Conservation (phyloP, 176 grass and related monocot species). For the Raddia distichophylla region DNA sequence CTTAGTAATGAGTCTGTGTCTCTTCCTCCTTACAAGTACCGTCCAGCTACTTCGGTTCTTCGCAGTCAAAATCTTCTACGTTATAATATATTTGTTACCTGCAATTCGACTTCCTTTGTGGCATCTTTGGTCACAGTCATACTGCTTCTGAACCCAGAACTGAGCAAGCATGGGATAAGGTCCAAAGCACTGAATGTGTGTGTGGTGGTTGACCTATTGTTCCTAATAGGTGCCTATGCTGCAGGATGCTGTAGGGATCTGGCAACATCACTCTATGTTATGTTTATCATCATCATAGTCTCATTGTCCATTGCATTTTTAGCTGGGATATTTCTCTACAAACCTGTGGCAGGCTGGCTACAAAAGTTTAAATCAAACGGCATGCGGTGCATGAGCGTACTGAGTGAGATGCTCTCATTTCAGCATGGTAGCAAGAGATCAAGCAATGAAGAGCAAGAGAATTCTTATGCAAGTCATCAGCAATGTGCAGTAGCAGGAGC, state of each 20-base stretch:
- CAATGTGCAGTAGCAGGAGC: background rate
- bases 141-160: conserved; percentile 47
- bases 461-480: background rate
- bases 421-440: background rate
- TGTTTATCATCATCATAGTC: conserved; percentile 26
- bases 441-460: background rate
- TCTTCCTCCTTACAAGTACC: background rate
- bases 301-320: conserved; percentile 31
- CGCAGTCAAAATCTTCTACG: background rate
- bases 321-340: background rate
- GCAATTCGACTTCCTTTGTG: conserved; percentile 52
- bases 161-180: conserved; percentile 50
- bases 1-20: background rate
- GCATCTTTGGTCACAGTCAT: conserved; percentile 59
- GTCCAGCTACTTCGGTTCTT: conserved; percentile 49
- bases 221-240: conserved; percentile 44
- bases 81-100: conserved; percentile 38
- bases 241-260: conserved; percentile 40
- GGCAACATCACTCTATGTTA: conserved; percentile 20
- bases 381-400: accelerated
- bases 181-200: conserved; percentile 38
- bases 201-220: conserved; percentile 30
- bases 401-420: background rate
- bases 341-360: conserved; percentile 25
- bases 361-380: background rate